Evolutionary conservation across 192 early-diverging fungal species (phyloP).

Genomic region (Podila verticillata): DNA sequence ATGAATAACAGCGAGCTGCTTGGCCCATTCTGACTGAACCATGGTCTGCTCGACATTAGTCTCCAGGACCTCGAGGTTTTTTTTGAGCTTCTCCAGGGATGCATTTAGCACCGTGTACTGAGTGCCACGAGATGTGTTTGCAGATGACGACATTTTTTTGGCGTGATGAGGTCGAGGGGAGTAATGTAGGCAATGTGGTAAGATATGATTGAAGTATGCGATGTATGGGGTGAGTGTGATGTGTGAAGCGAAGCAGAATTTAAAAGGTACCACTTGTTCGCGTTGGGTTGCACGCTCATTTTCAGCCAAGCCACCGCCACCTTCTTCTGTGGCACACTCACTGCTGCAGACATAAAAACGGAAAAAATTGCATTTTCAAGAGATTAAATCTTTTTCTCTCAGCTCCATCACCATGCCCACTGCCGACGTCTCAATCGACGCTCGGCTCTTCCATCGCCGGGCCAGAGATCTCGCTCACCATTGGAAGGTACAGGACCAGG

Average conservation of each 20-base stretch:
- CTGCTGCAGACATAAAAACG: background rate
- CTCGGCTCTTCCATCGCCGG: conserved; percentile 45
- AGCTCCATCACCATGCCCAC: conserved; percentile 27
- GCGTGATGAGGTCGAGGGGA: too few relatives aligned
- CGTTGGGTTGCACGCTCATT: too few relatives aligned
- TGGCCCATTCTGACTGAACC: conserved; percentile 43
- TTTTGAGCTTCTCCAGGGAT: conserved; percentile 34
- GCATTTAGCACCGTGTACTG: conserved; percentile 49
- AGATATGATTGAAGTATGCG: too few relatives aligned
- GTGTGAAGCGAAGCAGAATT: too few relatives aligned
- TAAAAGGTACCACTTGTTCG: too few relatives aligned
- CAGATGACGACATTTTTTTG: conserved; percentile 1
- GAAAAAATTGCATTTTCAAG: background rate
- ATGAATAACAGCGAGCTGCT: conserved; percentile 5
- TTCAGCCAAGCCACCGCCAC: conserved; percentile 5
- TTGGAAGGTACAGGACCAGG: conserved; percentile 22
- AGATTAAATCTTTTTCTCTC: background rate
- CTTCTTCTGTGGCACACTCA: background rate
- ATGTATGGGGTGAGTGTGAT: too few relatives aligned
- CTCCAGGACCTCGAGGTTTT: conserved; percentile 32
- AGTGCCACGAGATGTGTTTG: conserved; percentile 26
- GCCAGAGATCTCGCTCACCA: conserved; percentile 41
- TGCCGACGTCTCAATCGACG: conserved; percentile 45
- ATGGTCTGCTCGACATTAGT: conserved; percentile 39
- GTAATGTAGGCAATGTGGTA: too few relatives aligned